phyloP scores from a whole-genome alignment of 345 rosid genomes.

The Brassica carinata region DNA sequence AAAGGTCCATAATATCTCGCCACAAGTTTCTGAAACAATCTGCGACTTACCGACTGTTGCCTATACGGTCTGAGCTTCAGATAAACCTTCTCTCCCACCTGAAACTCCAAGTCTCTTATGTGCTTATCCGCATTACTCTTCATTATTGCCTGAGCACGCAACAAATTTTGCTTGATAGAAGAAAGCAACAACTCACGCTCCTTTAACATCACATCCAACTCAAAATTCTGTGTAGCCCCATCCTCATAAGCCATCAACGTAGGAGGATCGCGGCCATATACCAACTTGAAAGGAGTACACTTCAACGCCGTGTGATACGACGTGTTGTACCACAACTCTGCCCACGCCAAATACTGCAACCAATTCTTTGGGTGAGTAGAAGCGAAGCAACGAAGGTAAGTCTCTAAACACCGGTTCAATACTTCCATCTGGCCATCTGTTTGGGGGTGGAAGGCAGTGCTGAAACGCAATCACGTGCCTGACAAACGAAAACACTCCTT shows the following conservation, averaged over 20 bases:
- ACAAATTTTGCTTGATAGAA: too few relatives aligned
- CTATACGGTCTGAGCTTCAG: too few relatives aligned
- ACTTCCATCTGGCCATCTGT: neutral
- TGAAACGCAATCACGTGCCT: neutral
- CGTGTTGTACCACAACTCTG: neutral
- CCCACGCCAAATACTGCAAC: neutral
- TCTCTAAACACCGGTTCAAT: neutral
- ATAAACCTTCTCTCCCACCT: too few relatives aligned
- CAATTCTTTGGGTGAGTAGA: neutral
- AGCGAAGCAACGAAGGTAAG: neutral
- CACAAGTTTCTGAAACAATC: too few relatives aligned
- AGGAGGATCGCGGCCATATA: neutral
- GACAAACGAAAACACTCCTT: neutral
- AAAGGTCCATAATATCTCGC: too few relatives aligned
- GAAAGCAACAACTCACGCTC: neutral
- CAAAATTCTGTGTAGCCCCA: neutral
- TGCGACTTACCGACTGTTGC: too few relatives aligned
- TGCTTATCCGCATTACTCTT: neutral
- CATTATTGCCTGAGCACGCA: neutral
- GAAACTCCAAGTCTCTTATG: too few relatives aligned
- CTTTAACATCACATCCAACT: neutral
- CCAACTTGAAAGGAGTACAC: neutral
- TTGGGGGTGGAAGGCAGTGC: neutral
- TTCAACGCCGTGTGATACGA: neutral
- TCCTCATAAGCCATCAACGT: neutral